Evolutionary conservation across 2,329 filamentous ascomycete species (phyloP).

Genomic region (Daldinia sp.): DNA sequence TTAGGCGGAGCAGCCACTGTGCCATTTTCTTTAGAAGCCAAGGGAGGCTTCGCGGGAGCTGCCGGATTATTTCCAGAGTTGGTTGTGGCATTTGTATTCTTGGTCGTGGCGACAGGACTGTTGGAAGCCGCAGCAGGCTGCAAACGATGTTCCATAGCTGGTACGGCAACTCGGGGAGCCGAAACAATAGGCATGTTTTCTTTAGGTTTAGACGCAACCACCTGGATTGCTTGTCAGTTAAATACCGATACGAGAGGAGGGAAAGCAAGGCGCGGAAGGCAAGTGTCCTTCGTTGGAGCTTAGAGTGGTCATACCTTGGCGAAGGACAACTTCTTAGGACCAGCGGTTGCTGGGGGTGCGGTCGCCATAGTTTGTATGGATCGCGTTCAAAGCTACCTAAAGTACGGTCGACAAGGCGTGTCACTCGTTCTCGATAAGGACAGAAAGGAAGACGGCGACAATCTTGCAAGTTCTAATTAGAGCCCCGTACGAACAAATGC

Average conservation of each 20-base stretch:
- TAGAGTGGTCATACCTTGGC: conserved; percentile 48
- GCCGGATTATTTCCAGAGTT: conserved; percentile 39
- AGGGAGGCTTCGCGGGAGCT: conserved; percentile 38
- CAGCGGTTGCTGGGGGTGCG: conserved; percentile 46
- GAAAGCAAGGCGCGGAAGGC: not conserved
- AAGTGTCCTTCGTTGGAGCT: not conserved
- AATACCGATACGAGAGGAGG: conserved; percentile 4
- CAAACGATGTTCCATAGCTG: conserved; percentile 48
- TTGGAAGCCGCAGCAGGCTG: conserved; percentile 41
- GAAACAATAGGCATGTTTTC: conserved; percentile 46
- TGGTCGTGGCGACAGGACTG: conserved; percentile 36
- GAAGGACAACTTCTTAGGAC: conserved; percentile 52
- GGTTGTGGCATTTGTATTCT: conserved; percentile 36
- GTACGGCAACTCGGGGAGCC: conserved; percentile 50
- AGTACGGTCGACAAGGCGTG: conserved; percentile 25
- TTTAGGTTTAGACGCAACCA: conserved; percentile 51
- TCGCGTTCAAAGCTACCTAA: conserved; percentile 16
- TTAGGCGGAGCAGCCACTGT: conserved; percentile 22
- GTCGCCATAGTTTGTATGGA: conserved; percentile 47
- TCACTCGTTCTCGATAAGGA: conserved; percentile 39
- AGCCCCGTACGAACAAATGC: conserved; percentile 40
- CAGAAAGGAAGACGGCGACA: conserved; percentile 31
- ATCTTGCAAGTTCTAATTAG: conserved; percentile 30
- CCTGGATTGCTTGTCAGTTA: conserved; percentile 39
- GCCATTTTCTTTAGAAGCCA: conserved; percentile 35